A percentile compares a stretch with the other conserved stretches of the same genome.
Evolutionary conservation across 164 flowering plant species (phyloP).

Genomic region (Hamamelis virginiana): DNA sequence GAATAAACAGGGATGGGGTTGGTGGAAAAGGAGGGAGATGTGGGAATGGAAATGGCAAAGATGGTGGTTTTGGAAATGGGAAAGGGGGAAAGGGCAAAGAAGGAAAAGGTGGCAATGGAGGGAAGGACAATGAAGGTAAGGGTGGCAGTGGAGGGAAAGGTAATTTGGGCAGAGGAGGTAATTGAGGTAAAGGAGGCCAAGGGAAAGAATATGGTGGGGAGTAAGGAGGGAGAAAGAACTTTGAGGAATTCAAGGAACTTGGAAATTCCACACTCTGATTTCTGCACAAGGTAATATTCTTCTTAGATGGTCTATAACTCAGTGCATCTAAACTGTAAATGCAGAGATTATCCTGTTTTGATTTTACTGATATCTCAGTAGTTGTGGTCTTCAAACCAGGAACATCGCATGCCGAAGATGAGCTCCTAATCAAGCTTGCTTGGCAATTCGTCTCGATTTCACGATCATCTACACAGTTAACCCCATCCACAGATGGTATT

Average conservation of each 20-base stretch:
- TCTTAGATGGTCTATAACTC: slow-evolving; percentile 48
- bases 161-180: slow-evolving; percentile 12
- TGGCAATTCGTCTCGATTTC: slow-evolving; percentile 41
- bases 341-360: slow-evolving; percentile 51
- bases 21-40: slow-evolving; percentile 21
- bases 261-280: slow-evolving; percentile 19
- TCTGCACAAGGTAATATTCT: slow-evolving; percentile 41
- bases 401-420: slow-evolving; percentile 45
- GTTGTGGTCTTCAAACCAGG: slow-evolving; percentile 43
- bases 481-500: slow-evolving; percentile 55
- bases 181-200: slow-evolving; percentile 28
- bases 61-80: slow-evolving; percentile 23
- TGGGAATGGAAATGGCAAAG: slow-evolving; percentile 31
- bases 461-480: slow-evolving; percentile 43
- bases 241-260: slow-evolving; percentile 33
- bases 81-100: slow-evolving; percentile 20
- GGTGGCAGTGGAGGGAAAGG: slow-evolving; percentile 18
- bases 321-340: slow-evolving; percentile 50
- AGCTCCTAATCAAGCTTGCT: slow-evolving; percentile 47
- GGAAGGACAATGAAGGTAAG: slow-evolving; percentile 22
- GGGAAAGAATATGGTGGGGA: slow-evolving; percentile 37
- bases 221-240: slow-evolving; percentile 44
- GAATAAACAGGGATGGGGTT: slow-evolving; percentile 18
- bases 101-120: slow-evolving; percentile 27
- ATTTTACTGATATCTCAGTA: slow-evolving; percentile 43